Conservation (phyloP, 345 rosid species). For the Carallia brachiata region DNA sequence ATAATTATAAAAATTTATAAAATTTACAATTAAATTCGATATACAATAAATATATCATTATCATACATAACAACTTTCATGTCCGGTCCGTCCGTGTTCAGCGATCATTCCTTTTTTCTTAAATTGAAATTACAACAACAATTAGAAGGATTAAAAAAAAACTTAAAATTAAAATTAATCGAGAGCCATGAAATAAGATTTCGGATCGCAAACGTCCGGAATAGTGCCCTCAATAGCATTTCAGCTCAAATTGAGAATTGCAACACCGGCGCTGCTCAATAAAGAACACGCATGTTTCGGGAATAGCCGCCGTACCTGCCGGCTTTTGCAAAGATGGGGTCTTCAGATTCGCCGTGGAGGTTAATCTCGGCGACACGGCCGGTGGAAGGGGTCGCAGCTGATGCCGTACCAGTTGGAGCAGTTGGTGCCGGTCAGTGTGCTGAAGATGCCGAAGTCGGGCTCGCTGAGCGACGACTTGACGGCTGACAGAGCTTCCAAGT, state of each 20-base stretch:
- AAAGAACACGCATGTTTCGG: slow-evolving; percentile 72
- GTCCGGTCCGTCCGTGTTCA: too few relatives aligned
- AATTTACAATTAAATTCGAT: too few relatives aligned
- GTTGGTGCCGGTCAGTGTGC: slow-evolving; percentile 58
- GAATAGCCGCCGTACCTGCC: slow-evolving; percentile 65
- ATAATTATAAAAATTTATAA: too few relatives aligned
- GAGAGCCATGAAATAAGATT: slow-evolving; percentile 66
- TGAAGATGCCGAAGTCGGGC: slow-evolving; percentile 71
- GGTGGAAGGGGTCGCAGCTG: slow-evolving; percentile 65
- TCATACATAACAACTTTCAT: too few relatives aligned
- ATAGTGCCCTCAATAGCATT: slow-evolving; percentile 69
- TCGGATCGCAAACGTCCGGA: slow-evolving; percentile 72
- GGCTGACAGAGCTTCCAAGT: slow-evolving; percentile 52
- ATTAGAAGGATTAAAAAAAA: too few relatives aligned
- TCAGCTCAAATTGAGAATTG: slow-evolving; percentile 71
- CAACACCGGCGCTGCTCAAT: slow-evolving; percentile 60
- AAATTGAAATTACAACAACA: too few relatives aligned
- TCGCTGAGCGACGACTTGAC: slow-evolving; percentile 66
- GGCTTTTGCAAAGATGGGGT: slow-evolving; percentile 65
- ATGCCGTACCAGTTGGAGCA: slow-evolving; percentile 78
- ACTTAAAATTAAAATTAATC: slow-evolving; percentile 25
- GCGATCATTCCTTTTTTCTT: too few relatives aligned
- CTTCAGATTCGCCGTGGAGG: slow-evolving; percentile 94
- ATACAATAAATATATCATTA: too few relatives aligned
- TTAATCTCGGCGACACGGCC: slow-evolving; percentile 67